Evolutionary conservation across 2,329 filamentous ascomycete genomes (phyloP), one percentile per base, ranked within the genome.

Genomic region (Chrysoporthe austroafricana): DNA sequence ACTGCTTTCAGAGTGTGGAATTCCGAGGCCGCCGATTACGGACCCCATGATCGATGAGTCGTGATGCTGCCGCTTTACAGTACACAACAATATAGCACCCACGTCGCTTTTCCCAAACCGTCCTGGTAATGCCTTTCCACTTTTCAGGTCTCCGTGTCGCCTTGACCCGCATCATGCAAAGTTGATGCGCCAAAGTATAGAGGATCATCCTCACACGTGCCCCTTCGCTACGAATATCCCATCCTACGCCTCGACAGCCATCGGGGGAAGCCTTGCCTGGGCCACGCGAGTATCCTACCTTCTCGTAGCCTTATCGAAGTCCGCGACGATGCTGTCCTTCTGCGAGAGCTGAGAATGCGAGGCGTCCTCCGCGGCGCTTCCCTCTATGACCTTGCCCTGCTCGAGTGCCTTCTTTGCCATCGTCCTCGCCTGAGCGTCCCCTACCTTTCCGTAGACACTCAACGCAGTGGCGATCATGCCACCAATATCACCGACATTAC

Each of bases 401-500:
- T 82, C 79, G 26, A 85, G 75, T 2, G 81, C 68, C 73, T 84
- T 83, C 71, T 84, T 84, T 5, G 89, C 87, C 78, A 92, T 85
- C 13, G 84, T 83, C 76, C 87, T 90, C 36, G 88, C 87, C 79
- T 97, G 93, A 0, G 90, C 88, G 75, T 95, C 88, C 73, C 89
- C 93, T 57, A 99, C 92, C 78, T 97, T 97, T 68, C 95, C 93
- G 78, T 97, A 99, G 21, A 99, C 94, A 65, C 94, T 91, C 84
- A 99, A 90, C 1, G 94, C 96, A 21, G 93, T 96, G 50, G 96
- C 94, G 78, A 99, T 98, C 94, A 99, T 97, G 73, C 93, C 89
- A 65, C 93, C 91, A 73, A 99, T 94, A 77, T 99, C 96, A 69
- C 96, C 96, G 48, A 99, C 93, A 76, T 99, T 98, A 13, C 96